Conservation (phyloP, 208 protist genomes). For the Leishmania mexicana region DNA sequence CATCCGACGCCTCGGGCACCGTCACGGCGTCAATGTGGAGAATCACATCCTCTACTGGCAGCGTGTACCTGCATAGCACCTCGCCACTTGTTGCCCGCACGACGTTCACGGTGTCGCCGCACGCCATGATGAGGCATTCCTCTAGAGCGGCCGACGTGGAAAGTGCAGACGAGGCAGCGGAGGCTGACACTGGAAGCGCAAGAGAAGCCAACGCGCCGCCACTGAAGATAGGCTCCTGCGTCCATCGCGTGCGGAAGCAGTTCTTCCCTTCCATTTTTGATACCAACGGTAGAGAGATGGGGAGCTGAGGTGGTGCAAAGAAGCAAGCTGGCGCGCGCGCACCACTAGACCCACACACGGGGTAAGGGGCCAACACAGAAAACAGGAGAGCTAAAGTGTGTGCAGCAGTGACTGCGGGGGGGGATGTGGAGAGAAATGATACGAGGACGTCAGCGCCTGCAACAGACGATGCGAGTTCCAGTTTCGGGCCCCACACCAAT, state of each 20-base stretch:
- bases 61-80: slow-evolving; percentile 67
- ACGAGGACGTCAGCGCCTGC: not conserved
- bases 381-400: not conserved
- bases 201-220: slow-evolving; percentile 81
- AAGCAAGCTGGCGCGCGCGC: not conserved
- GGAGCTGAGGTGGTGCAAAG: not conserved
- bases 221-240: slow-evolving; percentile 85
- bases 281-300: not conserved
- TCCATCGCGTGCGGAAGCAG: slow-evolving; percentile 85
- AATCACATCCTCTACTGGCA: slow-evolving; percentile 87
- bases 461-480: not conserved
- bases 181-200: slow-evolving; percentile 28
- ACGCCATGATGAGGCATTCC: slow-evolving; percentile 77
- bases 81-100: slow-evolving; percentile 57
- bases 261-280: slow-evolving; percentile 85
- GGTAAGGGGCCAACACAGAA: not conserved
- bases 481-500: not conserved
- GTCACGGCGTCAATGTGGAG: slow-evolving; percentile 82
- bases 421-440: not conserved
- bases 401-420: not conserved
- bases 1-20: slow-evolving; percentile 20
- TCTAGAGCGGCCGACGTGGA: slow-evolving; percentile 4
- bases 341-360: not conserved
- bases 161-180: not conserved
- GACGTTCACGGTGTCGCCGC: slow-evolving; percentile 84